Evolutionary conservation across 352 stramenopile genomes (phyloP), one percentile per base, ranked within the genome.

Genomic region (Paralagenidium karlingii): DNA sequence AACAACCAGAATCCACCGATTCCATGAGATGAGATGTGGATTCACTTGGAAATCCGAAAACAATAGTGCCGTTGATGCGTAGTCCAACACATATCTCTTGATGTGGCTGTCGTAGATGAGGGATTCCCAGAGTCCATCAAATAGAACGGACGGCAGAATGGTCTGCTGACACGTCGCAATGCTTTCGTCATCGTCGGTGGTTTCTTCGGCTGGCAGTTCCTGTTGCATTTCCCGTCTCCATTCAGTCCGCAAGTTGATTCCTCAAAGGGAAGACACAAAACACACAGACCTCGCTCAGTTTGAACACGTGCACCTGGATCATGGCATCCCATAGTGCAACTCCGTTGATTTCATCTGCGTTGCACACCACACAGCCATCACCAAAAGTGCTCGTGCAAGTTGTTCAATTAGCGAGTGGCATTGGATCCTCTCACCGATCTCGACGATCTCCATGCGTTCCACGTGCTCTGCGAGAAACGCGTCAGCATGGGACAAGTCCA

Each of bases 11-110:
- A 9, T 29, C 9, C 15, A 69, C 59, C 82, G 76, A 58, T 97
- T 97, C 71, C 82, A 94, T 24, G 82, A 81, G 12, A 96, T 82
- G 15, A 96, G 73, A 47, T 94, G 67, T 11, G 69, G 60, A 24
- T 92, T 89, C 22, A 97, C 83, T 13, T 76, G 53, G 18, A 58
- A 53, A 40, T 94, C 65, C 2, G 82, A 81, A 34, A 96, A 96
- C n/a, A 94, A 47, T 58, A 96, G 78, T 12, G 85, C 79, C 3
- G 82, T 94, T 34, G 71, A 69, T 8, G 82, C 84, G 53, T 95
- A 96, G 40, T 91, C 61, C 11, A 96, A 53, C 24, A 97, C 56
- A 34, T 55, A 68, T 4, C 28, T 38, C 58, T 96, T 96, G 28
- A 96, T 58, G 11, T 40, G 33, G 1, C 53, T 50, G 42, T 94